Base-by-base conservation (phyloP, 140 eudicot genomes). In the Erigeron philadelphicus region DNA sequence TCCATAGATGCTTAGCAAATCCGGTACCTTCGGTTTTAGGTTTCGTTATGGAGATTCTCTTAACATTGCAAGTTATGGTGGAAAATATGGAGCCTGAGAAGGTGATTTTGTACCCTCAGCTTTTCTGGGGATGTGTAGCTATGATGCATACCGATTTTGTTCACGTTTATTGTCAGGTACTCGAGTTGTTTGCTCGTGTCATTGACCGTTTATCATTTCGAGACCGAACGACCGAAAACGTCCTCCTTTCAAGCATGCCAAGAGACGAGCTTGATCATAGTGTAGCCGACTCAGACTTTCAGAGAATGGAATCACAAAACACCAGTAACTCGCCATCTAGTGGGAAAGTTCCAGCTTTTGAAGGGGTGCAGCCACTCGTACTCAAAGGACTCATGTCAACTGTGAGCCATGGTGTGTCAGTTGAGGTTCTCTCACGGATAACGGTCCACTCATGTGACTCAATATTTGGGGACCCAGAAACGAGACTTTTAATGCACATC, bases 81-180 rank as follows among this genome's bases (percentile, higher is more conserved):
- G 97, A 93, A 71, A 93, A 93, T 75, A 93, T 93, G 98, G 98
- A 93, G 75, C 95, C 98, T 0, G 97, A 93, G 59, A 93, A 93
- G 58, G 98, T 93, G 68, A 93, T 93, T 57, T 88, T 89, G 13
- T 89, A 93, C 72, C 98, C 98, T 57, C 97, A 93, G 79, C 95
- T 93, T 21, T 93, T 93, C 78, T 93, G 98, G 98, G 98, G 98
- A 10, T 93, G 98, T 80, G 98, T 93, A 7, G 98, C 96, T 46
- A 85, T 93, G 97, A 93, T 93, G 98, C 98, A 93, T 72, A 93
- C 98, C 5, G 95, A 93, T 44, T 93, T 93, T 40, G 92, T 93
- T 52, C 97, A 93, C 21, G 97, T 93, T 15, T 93, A 87, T 78
- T 89, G 98, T 75, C 98, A 93, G 82, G 97, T 89, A 17, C 97